Conservation (phyloP, 106 monocot genomes). For the Allium fistulosum region DNA sequence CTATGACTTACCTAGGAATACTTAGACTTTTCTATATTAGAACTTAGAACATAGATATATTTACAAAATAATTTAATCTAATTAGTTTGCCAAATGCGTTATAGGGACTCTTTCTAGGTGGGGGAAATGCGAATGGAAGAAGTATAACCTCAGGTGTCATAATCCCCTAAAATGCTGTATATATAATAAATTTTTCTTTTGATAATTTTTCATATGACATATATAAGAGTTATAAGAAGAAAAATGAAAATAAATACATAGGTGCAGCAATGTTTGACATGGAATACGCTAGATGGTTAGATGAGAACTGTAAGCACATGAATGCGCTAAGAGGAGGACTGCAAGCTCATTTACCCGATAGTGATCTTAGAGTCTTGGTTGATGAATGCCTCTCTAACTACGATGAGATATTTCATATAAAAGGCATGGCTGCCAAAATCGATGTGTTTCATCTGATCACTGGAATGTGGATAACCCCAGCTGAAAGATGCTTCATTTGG, state of each 20-base stretch:
- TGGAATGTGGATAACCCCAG: slow-evolving; percentile 84
- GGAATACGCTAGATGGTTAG: slow-evolving; percentile 85
- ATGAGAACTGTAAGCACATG: slow-evolving; percentile 65
- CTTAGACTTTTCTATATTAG: too few species aligned
- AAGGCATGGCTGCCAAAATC: slow-evolving; percentile 40
- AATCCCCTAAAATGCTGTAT: neutral
- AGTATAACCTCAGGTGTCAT: slow-evolving; percentile 58
- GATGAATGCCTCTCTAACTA: slow-evolving; percentile 63
- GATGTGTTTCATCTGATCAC: slow-evolving; percentile 89
- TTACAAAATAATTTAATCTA: too few species aligned
- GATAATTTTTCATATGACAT: neutral
- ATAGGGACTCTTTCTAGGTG: slow-evolving; percentile 66
- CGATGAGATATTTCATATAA: slow-evolving; percentile 73
- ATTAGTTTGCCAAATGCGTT: neutral
- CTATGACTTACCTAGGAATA: too few species aligned
- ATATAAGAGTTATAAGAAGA: neutral
- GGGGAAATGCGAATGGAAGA: slow-evolving; percentile 36
- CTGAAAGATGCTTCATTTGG: slow-evolving; percentile 93
- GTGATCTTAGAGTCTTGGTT: slow-evolving; percentile 54
- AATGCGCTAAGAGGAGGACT: slow-evolving; percentile 54
- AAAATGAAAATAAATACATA: slow-evolving; percentile 8
- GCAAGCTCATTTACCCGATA: slow-evolving; percentile 52
- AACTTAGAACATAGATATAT: too few species aligned
- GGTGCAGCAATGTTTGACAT: slow-evolving; percentile 72
- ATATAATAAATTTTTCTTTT: neutral